Percentiles rank a stretch among this genome's conserved stretches.
phyloP scores from a whole-genome alignment of 2,329 filamentous ascomycete genomes.

The Incumbomyces delicatus region DNA sequence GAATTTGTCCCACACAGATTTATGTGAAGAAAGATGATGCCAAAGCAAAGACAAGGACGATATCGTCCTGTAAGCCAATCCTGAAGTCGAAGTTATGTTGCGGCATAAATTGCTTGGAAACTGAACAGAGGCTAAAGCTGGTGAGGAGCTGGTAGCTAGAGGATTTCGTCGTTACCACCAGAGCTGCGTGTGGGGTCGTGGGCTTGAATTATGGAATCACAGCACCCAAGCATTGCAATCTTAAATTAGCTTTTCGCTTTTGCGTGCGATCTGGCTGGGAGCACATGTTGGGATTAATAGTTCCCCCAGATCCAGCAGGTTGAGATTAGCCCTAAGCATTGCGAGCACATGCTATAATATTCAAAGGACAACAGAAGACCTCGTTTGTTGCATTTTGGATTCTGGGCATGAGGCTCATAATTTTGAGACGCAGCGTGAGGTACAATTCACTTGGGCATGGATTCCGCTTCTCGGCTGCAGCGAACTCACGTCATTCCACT shows the following conservation, averaged over 20 bases:
- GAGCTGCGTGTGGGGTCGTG: conserved; percentile 1
- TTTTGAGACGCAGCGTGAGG: too few relatives aligned
- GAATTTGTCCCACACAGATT: not conserved
- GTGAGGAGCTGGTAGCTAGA: conserved; percentile 2
- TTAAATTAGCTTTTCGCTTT: not conserved
- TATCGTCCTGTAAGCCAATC: too few relatives aligned
- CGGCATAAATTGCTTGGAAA: conserved; percentile 7
- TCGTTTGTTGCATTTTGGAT: too few relatives aligned
- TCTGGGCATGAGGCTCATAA: too few relatives aligned
- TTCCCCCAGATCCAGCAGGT: not conserved
- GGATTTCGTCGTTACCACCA: not conserved
- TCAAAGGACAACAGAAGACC: too few relatives aligned
- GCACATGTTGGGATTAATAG: conserved; percentile 4
- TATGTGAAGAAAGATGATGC: not conserved
- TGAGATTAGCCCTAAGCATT: too few relatives aligned
- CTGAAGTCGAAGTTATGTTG: not conserved
- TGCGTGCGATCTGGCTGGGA: not conserved
- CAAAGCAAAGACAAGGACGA: conserved; percentile 1
- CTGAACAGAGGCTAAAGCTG: not conserved
- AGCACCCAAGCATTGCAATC: not conserved
- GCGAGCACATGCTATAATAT: too few relatives aligned
- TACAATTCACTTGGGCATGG: too few relatives aligned
- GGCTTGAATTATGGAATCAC: not conserved
- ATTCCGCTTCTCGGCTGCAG: too few relatives aligned
- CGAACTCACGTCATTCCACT: not conserved